Evolutionary conservation across 345 rosid species (phyloP).

Genomic region (Eucalyptus regnans): DNA sequence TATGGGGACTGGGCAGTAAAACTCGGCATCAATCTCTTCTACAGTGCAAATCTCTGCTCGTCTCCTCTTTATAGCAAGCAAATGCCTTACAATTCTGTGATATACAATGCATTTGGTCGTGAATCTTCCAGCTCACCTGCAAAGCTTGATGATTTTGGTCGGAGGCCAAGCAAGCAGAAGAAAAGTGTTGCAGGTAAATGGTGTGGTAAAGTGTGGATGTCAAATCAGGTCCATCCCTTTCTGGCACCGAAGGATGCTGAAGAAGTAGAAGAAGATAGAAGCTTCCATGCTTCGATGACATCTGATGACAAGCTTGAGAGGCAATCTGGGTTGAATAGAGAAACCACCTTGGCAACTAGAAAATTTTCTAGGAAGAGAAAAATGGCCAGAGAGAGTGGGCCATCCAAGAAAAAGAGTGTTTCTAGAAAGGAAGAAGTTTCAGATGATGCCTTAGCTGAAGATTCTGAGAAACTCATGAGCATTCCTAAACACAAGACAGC

Average conservation of each 20-base stretch:
- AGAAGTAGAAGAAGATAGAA: conserved; percentile 47
- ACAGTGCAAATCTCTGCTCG: conserved; percentile 72
- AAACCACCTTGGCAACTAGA: conserved; percentile 20
- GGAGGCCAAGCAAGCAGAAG: conserved; percentile 46
- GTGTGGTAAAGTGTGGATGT: conserved; percentile 99
- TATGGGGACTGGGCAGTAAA: conserved; percentile 94
- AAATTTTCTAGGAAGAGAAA: conserved; percentile 67
- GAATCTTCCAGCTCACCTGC: conserved; percentile 40
- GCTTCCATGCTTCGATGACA: conserved; percentile 1
- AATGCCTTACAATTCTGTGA: conserved; percentile 87
- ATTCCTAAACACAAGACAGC: conserved; percentile 23
- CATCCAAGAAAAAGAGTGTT: conserved; percentile 21
- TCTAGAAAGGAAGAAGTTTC: conserved; percentile 30
- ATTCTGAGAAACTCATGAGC: conserved; percentile 24
- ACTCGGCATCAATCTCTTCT: conserved; percentile 80
- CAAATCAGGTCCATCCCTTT: conserved; percentile 89
- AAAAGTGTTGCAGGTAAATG: conserved; percentile 90
- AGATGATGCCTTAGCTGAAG: conserved; percentile 40
- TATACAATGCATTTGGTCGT: conserved; percentile 80
- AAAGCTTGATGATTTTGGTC: conserved; percentile 25
- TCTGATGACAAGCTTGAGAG: conserved; percentile 37
- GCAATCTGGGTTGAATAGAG: conserved; percentile 12
- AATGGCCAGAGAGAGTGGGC: conserved; percentile 14
- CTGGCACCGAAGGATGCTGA: conserved; percentile 38
- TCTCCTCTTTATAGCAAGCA: conserved; percentile 89